A percentile compares a stretch with the other conserved stretches of the same genome.
Conservation (phyloP, 1,139 yeast genomes). For the Zygosaccharomyces sapae region DNA sequence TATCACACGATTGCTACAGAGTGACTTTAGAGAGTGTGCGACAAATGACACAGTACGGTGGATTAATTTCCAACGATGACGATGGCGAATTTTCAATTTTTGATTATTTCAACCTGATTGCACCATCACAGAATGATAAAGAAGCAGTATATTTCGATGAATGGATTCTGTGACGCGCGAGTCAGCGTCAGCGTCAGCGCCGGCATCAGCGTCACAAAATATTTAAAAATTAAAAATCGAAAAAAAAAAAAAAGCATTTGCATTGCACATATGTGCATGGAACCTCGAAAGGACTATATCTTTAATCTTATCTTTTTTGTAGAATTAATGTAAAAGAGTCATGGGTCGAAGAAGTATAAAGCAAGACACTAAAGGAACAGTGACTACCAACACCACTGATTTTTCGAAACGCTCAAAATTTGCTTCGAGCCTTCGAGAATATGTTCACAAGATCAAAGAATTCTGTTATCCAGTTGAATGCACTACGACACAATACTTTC, state of each 20-base stretch:
- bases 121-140: conserved; percentile 34
- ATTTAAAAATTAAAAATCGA: neutral
- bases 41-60: conserved; percentile 34
- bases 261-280: neutral
- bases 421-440: neutral
- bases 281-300: neutral
- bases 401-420: neutral
- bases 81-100: conserved; percentile 38
- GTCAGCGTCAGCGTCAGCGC: neutral
- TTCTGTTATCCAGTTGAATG: neutral
- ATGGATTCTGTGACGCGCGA: conserved; percentile 32
- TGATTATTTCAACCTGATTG: conserved; percentile 34
- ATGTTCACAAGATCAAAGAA: neutral
- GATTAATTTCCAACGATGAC: conserved; percentile 9
- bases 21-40: conserved; percentile 51
- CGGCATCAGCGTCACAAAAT: neutral
- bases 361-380: neutral
- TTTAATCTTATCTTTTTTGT: neutral
- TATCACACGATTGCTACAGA: conserved; percentile 51
- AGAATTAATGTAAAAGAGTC: neutral
- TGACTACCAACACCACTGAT: neutral
- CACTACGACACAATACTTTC: neutral
- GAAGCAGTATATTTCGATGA: conserved; percentile 41
- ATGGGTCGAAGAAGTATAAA: neutral
- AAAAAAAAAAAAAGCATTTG: conserved; percentile 6